Base-by-base conservation (phyloP, 1,139 yeast species). In the Sugiyamaella castrensis region DNA sequence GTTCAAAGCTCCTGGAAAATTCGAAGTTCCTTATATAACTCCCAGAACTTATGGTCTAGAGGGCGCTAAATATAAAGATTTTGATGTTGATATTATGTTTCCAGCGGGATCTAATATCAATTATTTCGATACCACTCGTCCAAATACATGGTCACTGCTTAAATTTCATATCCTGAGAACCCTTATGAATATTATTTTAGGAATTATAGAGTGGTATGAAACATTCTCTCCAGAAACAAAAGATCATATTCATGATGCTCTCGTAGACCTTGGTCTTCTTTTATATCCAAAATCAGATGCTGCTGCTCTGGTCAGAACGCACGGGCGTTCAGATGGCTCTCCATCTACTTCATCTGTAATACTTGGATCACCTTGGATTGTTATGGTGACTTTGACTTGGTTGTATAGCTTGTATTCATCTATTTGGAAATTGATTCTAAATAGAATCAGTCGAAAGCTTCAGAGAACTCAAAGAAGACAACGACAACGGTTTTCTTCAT, bases 61-160 rank as follows among this genome's bases (percentile, higher is more conserved):
- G n/a, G 62, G 62, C 3, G 38, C 54, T 8, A 50, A 44, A 15
- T 50, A 53, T 42, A 54, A 54, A 37, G 63, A 65, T 8, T 60
- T 63, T 34, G 53, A 57, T 31, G 49, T 60, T 8, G 64, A 62
- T 32, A 29, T 52, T 24, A 50, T 63, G 37, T 51, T 62, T 31
- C 51, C 60, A 0, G 57, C 67, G 1, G 67, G 67, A 3, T 50
- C 65, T 1, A 63, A 60, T 36, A 46, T 51, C 1, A 46, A 52
- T 15, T 50, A 45, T 30, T 43, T 51, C 34, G 12, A 35, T 9
- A 43, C 31, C n/a, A 42, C 31, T 16, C 13, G 28, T 9, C 38
- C 58, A 30, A 51, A 44, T 24, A 59, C 65, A 10, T 53, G 50
- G 53, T 50, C 50, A 8, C 43, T 62, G 37, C 52, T 62, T 37